A percentile compares a stretch with the other conserved stretches of the same genome.
phyloP scores from a whole-genome alignment of 164 flowering plant genomes.

The Berberis thunbergii region DNA sequence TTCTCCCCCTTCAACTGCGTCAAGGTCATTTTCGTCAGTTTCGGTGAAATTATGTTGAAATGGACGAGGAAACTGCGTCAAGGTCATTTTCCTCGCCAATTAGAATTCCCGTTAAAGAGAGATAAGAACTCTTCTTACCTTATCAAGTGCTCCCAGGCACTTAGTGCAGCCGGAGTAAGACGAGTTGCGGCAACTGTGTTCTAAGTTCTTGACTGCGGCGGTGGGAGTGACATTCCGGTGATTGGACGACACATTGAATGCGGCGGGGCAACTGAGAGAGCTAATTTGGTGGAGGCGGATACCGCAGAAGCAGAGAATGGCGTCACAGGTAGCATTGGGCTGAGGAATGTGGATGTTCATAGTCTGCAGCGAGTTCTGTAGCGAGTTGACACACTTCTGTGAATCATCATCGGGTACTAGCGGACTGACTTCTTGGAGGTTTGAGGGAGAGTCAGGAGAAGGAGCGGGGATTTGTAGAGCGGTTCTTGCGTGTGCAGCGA shows the following conservation, averaged over 20 bases:
- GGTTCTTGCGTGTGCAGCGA: slow-evolving; percentile 84
- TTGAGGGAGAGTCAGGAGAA: slow-evolving; percentile 31
- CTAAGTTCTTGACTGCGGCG: slow-evolving; percentile 67
- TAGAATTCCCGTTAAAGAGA: not conserved
- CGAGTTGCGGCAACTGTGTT: slow-evolving; percentile 70
- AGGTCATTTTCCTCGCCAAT: not conserved
- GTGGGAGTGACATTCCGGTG: slow-evolving; percentile 69
- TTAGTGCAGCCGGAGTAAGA: slow-evolving; percentile 86
- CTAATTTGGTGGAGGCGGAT: slow-evolving; percentile 85
- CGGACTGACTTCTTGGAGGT: slow-evolving; percentile 26
- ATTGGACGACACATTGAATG: slow-evolving; percentile 49
- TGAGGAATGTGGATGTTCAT: slow-evolving; percentile 65
- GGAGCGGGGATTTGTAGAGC: slow-evolving; percentile 56
- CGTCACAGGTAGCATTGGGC: slow-evolving; percentile 81
- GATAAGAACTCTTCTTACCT: slow-evolving; percentile 34
- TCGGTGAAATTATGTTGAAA: not conserved
- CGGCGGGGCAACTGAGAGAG: slow-evolving; percentile 84
- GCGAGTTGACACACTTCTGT: slow-evolving; percentile 83
- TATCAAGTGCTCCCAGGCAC: slow-evolving; percentile 83
- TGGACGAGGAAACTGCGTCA: not conserved
- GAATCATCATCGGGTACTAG: slow-evolving; percentile 99
- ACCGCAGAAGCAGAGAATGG: slow-evolving; percentile 93
- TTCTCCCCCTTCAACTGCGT: slow-evolving; percentile 46
- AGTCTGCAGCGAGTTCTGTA: slow-evolving; percentile 57
- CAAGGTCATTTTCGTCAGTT: slow-evolving; percentile 2